Base-by-base conservation (phyloP, 352 stramenopile genomes). In the Achlya hypogyna region DNA sequence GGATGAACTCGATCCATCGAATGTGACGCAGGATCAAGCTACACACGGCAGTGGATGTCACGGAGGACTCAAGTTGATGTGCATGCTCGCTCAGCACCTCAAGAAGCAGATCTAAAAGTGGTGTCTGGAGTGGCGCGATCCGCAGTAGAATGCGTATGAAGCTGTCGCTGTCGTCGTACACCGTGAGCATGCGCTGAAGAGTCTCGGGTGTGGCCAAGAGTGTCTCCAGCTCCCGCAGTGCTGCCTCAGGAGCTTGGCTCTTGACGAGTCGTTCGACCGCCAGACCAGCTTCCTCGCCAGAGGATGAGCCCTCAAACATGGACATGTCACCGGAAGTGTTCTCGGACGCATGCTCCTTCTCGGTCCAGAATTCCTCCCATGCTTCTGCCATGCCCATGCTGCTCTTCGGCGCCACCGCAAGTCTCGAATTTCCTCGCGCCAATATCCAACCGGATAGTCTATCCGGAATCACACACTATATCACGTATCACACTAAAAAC, bases 11-110 rank as follows among this genome's bases (percentile, higher is more conserved):
- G 43, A 88, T 78, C 79, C 78, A 88, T 8, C 79, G 73, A 31
- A 88, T 66, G 62, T 88, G 78, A n/a, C 77, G 76, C 49, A 88
- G 64, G 35, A 88, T 83, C 62, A 88, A 76, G 67, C 81, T 82
- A 1, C 78, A 78, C 8, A 88, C 63, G 59, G 78, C 83, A 53
- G 72, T 75, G 42, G 84, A 74, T 65, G 86, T 74, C 34, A 75
- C 43, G 22, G 71, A 63, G 18, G 53, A 64, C 18, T 83, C 76
- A 49, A 78, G 64, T 32, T 78, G 69, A 8, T 62, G 56, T 14
- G 79, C 77, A 53, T 75, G 72, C 47, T 86, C 79, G 60, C 29
- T 45, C 20, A 82, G 68, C 47, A 85, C 81, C 29, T 86, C 78
- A 5, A 88, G 70, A 58, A 88, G 63, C 25, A 85, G 29, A 25